Evolutionary conservation across 768 basidiomycete species (phyloP), one percentile per base, ranked within the genome.

Genomic region (Inosperma sp.): DNA sequence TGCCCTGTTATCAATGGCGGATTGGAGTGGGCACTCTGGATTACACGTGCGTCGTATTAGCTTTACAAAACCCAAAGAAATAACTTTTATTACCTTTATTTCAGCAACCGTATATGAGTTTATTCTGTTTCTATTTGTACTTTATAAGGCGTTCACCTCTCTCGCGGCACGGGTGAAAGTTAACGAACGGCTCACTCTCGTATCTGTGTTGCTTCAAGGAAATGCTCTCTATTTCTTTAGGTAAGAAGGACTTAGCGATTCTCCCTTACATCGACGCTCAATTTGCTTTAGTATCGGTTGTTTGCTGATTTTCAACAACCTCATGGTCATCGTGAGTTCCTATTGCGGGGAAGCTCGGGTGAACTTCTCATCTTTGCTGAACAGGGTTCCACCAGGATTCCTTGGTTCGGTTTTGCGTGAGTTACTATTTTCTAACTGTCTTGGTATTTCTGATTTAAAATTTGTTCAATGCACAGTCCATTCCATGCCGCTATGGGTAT

Each of bases 401-500:
- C 75, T 2, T 78, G 76, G 76, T 76, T 78, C 50, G 73, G 76
- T 49, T 75, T 73, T 56, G 70, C 64, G 71, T 70, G 53, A 23
- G 65, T 57, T 3, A 17, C 19, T n/a, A 30, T 26, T 23, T 10
- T 19, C 9, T 12, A 7, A 14, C 9, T n/a, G 4, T 25, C 2
- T 5, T 7, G 12, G 34, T 8, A 5, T 3, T 16, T 39, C 12
- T 19, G 8, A 48, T 10, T n/a, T n/a, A n/a, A n/a, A n/a, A n/a
- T n/a, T 10, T 3, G 12, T 22, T 16, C 35, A 4, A 31, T 21
- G 8, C 29, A 14, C 43, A 73, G 72, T 4, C 75, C 76, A 10
- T 77, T 78, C 55, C 75, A 77, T 48, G 75, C 74, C 1, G 73
- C 74, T 2, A 63, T 74, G 26, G 76, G 73, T 1, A 75, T 78